Evolutionary conservation across 768 basidiomycete genomes (phyloP), one percentile per base, ranked within the genome.

Genomic region (Polyporus arcularius): DNA sequence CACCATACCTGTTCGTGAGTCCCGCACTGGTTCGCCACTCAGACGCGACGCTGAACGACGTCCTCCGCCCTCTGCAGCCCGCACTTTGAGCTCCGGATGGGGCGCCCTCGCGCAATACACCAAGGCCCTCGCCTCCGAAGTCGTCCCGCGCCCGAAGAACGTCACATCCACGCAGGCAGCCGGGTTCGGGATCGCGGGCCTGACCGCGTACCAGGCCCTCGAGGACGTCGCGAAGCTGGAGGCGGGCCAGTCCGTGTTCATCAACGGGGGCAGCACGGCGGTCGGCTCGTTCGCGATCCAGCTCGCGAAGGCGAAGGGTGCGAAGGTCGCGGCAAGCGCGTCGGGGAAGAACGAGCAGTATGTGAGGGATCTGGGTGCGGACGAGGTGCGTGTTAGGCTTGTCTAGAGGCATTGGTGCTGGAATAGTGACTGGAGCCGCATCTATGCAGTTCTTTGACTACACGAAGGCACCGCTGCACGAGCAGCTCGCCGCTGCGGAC

Each of bases 201-300:
- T 81, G 47, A 90, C 90, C 0, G 85, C 88, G 0, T 80, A 84
- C 58, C 80, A 85, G 61, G 81, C 77, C 0, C 77, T 92, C 6
- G 73, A 82, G 46, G 68, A 77, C 0, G 68, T 75, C 1, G 82
- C 75, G 0, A 75, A 80, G 31, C 69, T 89, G n/a, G 81, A 88
- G 68, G 66, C 75, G 26, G 85, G 82, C 1, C 85, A 86, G 66
- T 78, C 79, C 1, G 74, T 92, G 4, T 81, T 92, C 64, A 75
- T 93, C 67, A 86, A 89, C 57, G 89, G 89, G 0, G 90, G 88
- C 4, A 86, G 85, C 53, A 83, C 86, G 1, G 74, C 84, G 12
- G 87, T 90, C 1, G 90, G 90, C 4, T 74, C 79, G n/a, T 82
- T 81, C 64, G 89, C 87, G 1, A 87, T 92, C 50, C 88, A 91